These are phyloP conservation scores for Lycium barbarum DNA, from an alignment of 257 asterid species.

Conservation along the genomic window DNA sequence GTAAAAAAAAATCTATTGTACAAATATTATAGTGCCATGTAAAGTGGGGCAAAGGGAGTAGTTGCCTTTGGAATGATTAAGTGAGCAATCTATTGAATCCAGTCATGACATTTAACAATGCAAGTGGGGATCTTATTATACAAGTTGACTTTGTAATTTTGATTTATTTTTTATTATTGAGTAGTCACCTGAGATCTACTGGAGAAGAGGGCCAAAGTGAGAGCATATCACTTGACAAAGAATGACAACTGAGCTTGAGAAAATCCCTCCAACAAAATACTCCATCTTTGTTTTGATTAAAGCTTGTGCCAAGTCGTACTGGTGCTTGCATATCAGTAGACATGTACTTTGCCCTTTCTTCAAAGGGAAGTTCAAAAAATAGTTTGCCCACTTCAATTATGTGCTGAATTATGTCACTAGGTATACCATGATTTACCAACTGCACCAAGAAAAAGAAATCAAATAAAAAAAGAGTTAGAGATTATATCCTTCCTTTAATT, in stretches of 20 bases:
- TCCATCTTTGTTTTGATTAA: constrained; percentile 45
- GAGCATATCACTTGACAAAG: constrained; percentile 29
- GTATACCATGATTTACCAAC: constrained; percentile 48
- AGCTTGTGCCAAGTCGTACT: constrained; percentile 46
- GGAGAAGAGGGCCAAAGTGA: constrained; percentile 49
- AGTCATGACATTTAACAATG: background rate
- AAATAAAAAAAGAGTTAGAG: background rate
- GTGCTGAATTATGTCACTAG: constrained; percentile 5
- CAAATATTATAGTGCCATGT: background rate
- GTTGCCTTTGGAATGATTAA: background rate
- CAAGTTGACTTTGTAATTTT: background rate
- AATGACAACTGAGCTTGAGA: constrained; percentile 39
- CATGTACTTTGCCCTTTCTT: constrained; percentile 43
- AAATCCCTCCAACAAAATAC: constrained; percentile 50
- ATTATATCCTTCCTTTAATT: background rate
- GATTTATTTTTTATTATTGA: background rate
- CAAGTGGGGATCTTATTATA: background rate
- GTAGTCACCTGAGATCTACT: constrained; percentile 34
- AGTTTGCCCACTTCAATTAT: constrained; percentile 30
- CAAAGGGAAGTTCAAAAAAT: constrained; percentile 47
- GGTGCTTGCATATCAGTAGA: constrained; percentile 38
- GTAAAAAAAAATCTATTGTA: background rate
- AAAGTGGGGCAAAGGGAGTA: background rate
- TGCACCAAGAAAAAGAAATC: constrained; percentile 23
- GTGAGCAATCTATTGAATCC: background rate